Evolutionary conservation across 192 early-diverging fungal species (phyloP), one percentile per base, ranked within the genome.

Genomic region (Coemansia sp.): DNA sequence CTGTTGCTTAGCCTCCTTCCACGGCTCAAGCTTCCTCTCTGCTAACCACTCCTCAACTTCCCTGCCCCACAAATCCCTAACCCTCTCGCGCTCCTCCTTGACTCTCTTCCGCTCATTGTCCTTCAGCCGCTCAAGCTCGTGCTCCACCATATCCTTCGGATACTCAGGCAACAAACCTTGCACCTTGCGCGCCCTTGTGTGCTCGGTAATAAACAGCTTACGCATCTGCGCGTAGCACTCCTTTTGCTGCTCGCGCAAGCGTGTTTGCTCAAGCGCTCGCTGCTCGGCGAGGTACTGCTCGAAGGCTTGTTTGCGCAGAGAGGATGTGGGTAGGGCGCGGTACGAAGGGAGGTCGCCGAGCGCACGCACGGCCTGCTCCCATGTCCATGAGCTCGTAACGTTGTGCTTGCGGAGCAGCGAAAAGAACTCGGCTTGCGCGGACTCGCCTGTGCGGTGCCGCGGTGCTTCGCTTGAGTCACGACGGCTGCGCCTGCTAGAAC

Each of bases 301-400:
- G 66, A 94, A 98, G 0, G 90, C 91, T 3, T 80, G 68, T 61
- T 93, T 94, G 30, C 94, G 84, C 58, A 95, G 93, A 0, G 81
- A 58, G 8, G 91, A 74, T 0, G 93, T 90, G 46, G 87, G 90
- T 13, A 98, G 66, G 0, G 87, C 84, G 2, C 88, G 81, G 63
- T 98, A 98, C 71, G 88, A 81, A 3, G 91, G 90, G 39, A 94
- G 85, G 42, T 86, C 84, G 40, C 90, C 89, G 11, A 91, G 89
- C 6, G 86, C 86, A 12, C 91, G 86, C 83, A 97, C 87, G 10
- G 92, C 85, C 59, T 94, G 84, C 57, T 95, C 93, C 96, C 96
- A 97, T 11, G 88, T 87, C 94, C 94, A 96, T 27, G 86, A 78
- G 15, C 89, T 68, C 24, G 82, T 82, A 0, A 96, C 91, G 13